Evolutionary conservation across 805 yeast genomes (phyloP), one percentile per base, ranked within the genome.

Genomic region (Wickerhamiella australiensis): DNA sequence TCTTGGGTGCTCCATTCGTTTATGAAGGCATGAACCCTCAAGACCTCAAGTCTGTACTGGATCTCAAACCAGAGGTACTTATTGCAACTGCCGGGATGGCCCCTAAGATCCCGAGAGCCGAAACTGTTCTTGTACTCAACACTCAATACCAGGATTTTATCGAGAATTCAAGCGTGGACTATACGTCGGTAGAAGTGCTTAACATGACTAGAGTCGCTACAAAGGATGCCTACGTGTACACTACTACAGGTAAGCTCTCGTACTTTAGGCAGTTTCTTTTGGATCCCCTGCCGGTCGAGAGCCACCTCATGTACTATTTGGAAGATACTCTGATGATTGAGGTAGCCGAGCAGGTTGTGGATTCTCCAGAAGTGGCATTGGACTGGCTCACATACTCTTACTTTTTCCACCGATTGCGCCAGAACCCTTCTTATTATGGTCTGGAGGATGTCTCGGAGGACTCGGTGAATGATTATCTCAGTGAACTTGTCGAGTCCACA

Each of bases 371-470:
- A 58, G 92, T 83, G 56, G 85, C 94, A 57, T 76, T 92, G 52
- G 96, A 90, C 59, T 86, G 95, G 94, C 60, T 92, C 29, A 83
- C 96, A 0, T 85, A 76, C 61, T 75, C 95, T 0, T 83, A 79
- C 57, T 83, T 88, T 59, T 92, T 85, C 65, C 71, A 94, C 54
- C 71, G 97, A 46, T 62, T 92, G 18, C 82, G 78, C 50, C 72
- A 76, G 31, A 92, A 92, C 62, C 96, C 98, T 3, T 78, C 92
- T 52, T 92, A 75, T 61, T 92, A 92, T 60, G 95, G 87, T n/a
- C 74, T 85, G 6, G 69, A 69, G 37, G 84, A 80, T 53, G 69
- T 73, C 1, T 77, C 77, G 41, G 64, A 73, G 26, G 94, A 94
- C 0, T 94, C 94, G 0, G 63, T 90, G 5, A 85, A 94, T 1